Evolutionary conservation across 352 stramenopile genomes (phyloP), one percentile per base, ranked within the genome.

Genomic region (Phytophthora gonapodyides): DNA sequence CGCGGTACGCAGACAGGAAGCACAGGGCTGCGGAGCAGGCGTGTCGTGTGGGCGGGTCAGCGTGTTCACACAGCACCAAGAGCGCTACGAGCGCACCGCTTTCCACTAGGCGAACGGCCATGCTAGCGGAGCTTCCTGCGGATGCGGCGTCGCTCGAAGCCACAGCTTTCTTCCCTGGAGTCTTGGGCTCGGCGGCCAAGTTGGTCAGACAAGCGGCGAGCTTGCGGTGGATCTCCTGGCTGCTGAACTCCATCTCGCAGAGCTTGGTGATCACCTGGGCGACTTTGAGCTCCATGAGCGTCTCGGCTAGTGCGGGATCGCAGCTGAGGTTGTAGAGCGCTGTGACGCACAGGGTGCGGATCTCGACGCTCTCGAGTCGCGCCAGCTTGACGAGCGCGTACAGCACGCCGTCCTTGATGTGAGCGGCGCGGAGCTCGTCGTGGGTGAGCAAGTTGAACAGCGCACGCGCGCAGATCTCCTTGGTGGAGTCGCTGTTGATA

Each of bases 301-400:
- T 80, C 44, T 92, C 79, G 16, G 89, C 75, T 60, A 94, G 84
- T 24, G 58, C 46, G 15, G 80, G 75, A 34, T 93, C 83, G 43
- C 83, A 91, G 30, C 82, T 91, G 31, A 96, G 63, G 53, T 96
- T 96, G 74, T 95, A 95, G 10, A 96, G 72, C 6, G 83, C 84
- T 7, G 80, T 74, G 16, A 94, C 83, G 30, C 86, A 95, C 36
- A 96, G 68, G 11, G 75, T 85, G 3, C 84, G 83, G 42, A 93
- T 96, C 53, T 89, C 78, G 44, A 89, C 76, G 42, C 85, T 94
- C 43, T 95, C 86, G 7, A 94, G 81, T 2, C 87, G 68, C 9
- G 84, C 86, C 1, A 96, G 80, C 56, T 96, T 96, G 30, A 95
- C 78, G 4, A 96, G 76, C n/a, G 88, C 88, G 62, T 94, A 96